Conservation (phyloP, 768 basidiomycete genomes). For the Tylopilus subfusipes region DNA sequence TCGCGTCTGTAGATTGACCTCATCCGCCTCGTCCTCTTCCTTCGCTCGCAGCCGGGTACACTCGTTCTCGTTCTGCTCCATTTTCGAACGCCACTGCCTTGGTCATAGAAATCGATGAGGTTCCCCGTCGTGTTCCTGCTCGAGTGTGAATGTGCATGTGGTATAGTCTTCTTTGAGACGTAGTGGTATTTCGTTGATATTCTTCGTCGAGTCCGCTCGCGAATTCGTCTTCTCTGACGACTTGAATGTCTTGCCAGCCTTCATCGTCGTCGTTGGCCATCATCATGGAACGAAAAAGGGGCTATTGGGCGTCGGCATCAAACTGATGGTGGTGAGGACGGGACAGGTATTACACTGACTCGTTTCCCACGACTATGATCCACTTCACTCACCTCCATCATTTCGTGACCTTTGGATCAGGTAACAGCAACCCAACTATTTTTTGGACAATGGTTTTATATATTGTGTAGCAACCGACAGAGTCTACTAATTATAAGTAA, state of each 20-base stretch:
- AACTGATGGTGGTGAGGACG: background rate
- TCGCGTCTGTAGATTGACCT: constrained; percentile 91
- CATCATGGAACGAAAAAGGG: constrained; percentile 24
- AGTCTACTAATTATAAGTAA: too few relatives aligned
- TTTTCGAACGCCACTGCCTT: constrained; percentile 86
- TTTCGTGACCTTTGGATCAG: too few relatives aligned
- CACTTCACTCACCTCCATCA: background rate
- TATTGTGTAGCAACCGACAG: too few relatives aligned
- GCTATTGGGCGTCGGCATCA: constrained; percentile 22
- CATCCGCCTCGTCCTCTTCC: constrained; percentile 91
- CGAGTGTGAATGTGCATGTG: constrained; percentile 26
- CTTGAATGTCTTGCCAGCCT: constrained; percentile 94
- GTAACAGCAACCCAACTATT: too few relatives aligned
- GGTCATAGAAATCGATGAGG: constrained; percentile 76
- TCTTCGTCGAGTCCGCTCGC: constrained; percentile 78
- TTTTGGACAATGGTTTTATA: too few relatives aligned
- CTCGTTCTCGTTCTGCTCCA: constrained; percentile 77
- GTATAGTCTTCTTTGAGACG: constrained; percentile 41
- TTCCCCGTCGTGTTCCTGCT: constrained; percentile 81
- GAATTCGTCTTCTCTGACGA: constrained; percentile 67
- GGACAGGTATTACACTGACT: background rate
- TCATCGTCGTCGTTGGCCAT: constrained; percentile 73
- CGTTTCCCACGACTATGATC: constrained; percentile 14
- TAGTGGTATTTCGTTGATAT: constrained; percentile 84
- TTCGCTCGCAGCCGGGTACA: constrained; percentile 87